Evolutionary conservation across 2,329 filamentous ascomycete species (phyloP).

Genomic region (Trichophyton rubrum): DNA sequence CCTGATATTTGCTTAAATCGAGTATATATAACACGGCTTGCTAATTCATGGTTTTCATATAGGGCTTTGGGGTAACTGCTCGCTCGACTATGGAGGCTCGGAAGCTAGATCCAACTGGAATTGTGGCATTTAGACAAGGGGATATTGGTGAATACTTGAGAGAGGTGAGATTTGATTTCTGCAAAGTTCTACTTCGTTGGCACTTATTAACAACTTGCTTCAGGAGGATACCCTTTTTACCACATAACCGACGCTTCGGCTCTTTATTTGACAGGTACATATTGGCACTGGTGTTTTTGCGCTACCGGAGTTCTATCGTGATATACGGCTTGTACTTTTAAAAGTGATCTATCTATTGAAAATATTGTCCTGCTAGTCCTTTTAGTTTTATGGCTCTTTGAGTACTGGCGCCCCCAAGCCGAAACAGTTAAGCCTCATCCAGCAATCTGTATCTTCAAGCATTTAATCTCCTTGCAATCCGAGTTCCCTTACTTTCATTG

Average conservation of each 20-base stretch:
- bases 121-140: slow-evolving; percentile 80
- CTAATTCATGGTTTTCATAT: slow-evolving; percentile 11
- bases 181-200: neutral
- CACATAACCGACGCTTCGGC: slow-evolving; percentile 23
- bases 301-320: slow-evolving; percentile 2
- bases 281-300: neutral
- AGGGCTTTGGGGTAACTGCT: slow-evolving; percentile 89
- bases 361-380: neutral
- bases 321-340: neutral
- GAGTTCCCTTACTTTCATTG: neutral
- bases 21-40: neutral
- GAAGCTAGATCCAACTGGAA: slow-evolving; percentile 76
- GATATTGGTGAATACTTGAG: slow-evolving; percentile 92
- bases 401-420: neutral
- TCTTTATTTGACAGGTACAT: neutral
- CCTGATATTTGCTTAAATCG: too few species aligned
- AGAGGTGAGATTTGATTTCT: slow-evolving; percentile 39
- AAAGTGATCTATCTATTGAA: neutral
- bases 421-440: neutral
- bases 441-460: neutral
- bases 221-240: slow-evolving; percentile 52
- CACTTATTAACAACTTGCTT: slow-evolving; percentile 11
- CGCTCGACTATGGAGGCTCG: slow-evolving; percentile 71
- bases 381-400: neutral
- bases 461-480: neutral